Conservation (phyloP, 1,284 basidiomycete species). For the Fomitopsis schrenkii region DNA sequence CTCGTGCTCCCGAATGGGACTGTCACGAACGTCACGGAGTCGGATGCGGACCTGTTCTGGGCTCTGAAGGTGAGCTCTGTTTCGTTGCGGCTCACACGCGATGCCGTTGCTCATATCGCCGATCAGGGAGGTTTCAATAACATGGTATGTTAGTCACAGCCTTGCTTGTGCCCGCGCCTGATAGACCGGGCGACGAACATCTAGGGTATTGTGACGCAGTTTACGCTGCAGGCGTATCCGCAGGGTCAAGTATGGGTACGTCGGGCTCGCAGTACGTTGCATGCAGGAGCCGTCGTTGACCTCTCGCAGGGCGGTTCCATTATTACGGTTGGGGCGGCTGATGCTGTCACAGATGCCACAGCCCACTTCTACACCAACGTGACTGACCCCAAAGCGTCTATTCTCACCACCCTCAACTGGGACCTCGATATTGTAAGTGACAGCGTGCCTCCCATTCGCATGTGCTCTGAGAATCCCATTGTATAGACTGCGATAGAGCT, state of each 20-base stretch:
- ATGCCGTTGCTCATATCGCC: neutral
- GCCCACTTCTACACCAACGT: slow-evolving; percentile 44
- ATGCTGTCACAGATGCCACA: slow-evolving; percentile 40
- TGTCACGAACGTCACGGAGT: slow-evolving; percentile 22
- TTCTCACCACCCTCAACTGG: slow-evolving; percentile 53
- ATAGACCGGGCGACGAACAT: neutral
- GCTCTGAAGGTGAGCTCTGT: slow-evolving; percentile 33
- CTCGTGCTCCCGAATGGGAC: slow-evolving; percentile 40
- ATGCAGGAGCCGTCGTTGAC: neutral
- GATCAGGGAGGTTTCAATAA: slow-evolving; percentile 56
- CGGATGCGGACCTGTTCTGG: slow-evolving; percentile 33
- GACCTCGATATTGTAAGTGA: slow-evolving; percentile 34
- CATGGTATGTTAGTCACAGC: slow-evolving; percentile 37
- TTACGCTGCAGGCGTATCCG: slow-evolving; percentile 49
- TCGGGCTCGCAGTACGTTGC: neutral
- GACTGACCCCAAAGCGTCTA: slow-evolving; percentile 54
- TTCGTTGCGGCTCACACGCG: neutral
- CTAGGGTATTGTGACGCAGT: slow-evolving; percentile 61
- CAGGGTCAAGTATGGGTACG: slow-evolving; percentile 59
- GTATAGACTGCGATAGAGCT: slow-evolving; percentile 20
- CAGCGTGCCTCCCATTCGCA: neutral
- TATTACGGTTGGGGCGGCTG: slow-evolving; percentile 31
- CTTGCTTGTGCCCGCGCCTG: neutral
- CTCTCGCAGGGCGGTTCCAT: slow-evolving; percentile 49
- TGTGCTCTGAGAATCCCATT: neutral